Percentiles rank a stretch among this genome's conserved stretches.
Conservation (phyloP, 495 filamentous ascomycete genomes). For the Aspergillus bertholletiae region DNA sequence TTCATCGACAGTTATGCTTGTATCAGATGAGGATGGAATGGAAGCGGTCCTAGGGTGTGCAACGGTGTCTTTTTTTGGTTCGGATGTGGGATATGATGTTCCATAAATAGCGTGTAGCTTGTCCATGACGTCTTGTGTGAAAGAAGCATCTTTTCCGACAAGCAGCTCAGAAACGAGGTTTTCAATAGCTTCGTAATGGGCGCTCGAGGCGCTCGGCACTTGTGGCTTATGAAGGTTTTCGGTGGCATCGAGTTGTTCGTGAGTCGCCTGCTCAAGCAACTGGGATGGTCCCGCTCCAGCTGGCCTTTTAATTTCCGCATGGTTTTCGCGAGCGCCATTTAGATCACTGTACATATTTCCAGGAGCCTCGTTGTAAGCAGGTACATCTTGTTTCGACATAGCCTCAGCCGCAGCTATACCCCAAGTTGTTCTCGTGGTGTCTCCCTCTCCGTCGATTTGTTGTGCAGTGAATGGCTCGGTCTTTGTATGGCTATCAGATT, state of each 20-base stretch:
- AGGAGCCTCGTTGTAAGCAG: conserved; percentile 48
- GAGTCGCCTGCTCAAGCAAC: not conserved
- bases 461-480: not conserved
- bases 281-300: not conserved
- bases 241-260: not conserved
- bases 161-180: conserved; percentile 74
- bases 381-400: conserved; percentile 44
- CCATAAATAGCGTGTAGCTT: conserved; percentile 64
- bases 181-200: conserved; percentile 67
- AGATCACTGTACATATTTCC: conserved; percentile 37
- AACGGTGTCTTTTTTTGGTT: conserved; percentile 43
- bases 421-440: conserved; percentile 19
- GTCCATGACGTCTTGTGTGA: conserved; percentile 75
- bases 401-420: conserved; percentile 57
- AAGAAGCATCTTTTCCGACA: conserved; percentile 72
- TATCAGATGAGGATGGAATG: conserved; percentile 11
- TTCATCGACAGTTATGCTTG: not conserved
- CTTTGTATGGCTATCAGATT: not conserved
- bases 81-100: conserved; percentile 47
- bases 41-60: conserved; percentile 20
- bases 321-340: conserved; percentile 46
- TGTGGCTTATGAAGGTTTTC: not conserved
- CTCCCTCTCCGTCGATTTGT: not conserved
- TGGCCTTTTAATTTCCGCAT: not conserved
- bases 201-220: conserved; percentile 47